Conservation (phyloP, 202 grass and related monocot genomes). For the Saccharum hybrid region DNA sequence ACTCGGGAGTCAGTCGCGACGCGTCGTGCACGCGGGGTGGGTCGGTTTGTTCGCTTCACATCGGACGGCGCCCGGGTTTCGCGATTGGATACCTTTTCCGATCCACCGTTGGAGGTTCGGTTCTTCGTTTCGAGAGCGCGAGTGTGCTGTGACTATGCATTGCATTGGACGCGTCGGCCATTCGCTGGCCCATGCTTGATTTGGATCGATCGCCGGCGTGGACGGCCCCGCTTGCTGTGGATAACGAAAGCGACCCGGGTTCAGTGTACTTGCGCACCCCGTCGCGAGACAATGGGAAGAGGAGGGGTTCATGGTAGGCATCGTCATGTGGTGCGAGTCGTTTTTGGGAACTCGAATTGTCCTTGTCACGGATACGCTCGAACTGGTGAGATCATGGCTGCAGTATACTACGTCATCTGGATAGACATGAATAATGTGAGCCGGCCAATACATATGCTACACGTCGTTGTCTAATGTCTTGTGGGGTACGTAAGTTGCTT, state of each 20-base stretch:
- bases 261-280: conserved; percentile 39
- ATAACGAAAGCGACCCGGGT: conserved; percentile 40
- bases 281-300: conserved; percentile 7
- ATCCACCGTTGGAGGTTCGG: background rate
- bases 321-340: background rate
- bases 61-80: background rate
- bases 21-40: background rate
- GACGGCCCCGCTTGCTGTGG: background rate
- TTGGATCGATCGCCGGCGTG: background rate
- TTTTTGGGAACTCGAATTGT: background rate
- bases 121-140: too few species aligned
- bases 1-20: background rate
- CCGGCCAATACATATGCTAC: background rate
- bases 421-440: background rate
- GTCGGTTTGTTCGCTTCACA: background rate
- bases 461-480: background rate
- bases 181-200: conserved; percentile 6
- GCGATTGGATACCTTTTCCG: background rate
- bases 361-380: background rate
- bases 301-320: background rate
- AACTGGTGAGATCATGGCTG: background rate
- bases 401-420: background rate
- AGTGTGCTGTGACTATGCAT: conserved; percentile 29
- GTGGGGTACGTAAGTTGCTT: background rate
- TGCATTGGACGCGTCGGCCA: conserved; percentile 1